phyloP scores from a whole-genome alignment of 2,329 filamentous ascomycete species.

The Nemania abortiva region DNA sequence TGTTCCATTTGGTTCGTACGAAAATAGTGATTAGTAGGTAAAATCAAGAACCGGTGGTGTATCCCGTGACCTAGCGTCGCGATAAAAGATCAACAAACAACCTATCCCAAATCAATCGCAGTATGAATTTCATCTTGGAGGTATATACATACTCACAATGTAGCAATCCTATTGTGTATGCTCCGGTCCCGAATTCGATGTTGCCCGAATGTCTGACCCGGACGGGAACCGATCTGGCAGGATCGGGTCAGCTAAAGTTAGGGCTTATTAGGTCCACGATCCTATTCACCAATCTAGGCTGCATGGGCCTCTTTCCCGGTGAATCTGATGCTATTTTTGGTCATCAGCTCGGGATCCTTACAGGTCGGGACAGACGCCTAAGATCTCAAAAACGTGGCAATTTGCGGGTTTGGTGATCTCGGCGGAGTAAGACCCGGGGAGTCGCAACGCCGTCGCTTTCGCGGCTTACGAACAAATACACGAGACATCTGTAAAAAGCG shows the following conservation, averaged over 20 bases:
- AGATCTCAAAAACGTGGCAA: not conserved
- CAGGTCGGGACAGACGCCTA: not conserved
- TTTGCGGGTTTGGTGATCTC: not conserved
- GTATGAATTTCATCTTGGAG: not conserved
- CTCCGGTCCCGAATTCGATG: not conserved
- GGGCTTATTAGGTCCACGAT: not conserved
- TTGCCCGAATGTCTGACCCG: not conserved
- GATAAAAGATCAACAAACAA: not conserved
- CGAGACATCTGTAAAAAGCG: not conserved
- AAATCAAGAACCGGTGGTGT: not conserved
- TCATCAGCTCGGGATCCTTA: not conserved
- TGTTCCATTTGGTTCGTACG: not conserved
- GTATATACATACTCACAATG: not conserved
- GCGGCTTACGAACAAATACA: not conserved
- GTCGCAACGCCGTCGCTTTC: not conserved
- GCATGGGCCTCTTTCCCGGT: not conserved
- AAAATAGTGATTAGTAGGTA: not conserved
- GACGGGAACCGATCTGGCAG: not conserved
- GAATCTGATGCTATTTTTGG: not conserved
- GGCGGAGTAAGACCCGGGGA: not conserved
- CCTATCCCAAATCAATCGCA: not conserved
- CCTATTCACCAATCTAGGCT: not conserved
- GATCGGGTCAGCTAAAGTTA: not conserved
- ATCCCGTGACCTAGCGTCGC: not conserved
- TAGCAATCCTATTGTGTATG: not conserved